Percentiles rank a stretch among this genome's conserved stretches.
These are phyloP conservation scores for Amaranthus tricolor DNA, from an alignment of 179 eudicot genomes.

Conservation along the genomic window DNA sequence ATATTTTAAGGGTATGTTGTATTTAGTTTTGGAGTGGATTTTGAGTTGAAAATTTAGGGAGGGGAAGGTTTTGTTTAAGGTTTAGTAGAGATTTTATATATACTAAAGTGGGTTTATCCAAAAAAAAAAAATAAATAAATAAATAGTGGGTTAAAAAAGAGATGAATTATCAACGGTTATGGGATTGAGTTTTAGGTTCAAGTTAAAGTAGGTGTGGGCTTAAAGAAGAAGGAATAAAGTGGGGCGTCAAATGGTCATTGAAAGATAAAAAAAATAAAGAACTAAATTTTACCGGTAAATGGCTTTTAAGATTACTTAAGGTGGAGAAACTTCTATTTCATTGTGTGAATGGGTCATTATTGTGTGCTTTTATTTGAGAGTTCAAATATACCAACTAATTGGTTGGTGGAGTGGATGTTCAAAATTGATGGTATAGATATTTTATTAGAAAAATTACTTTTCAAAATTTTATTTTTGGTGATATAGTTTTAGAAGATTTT, in stretches of 20 bases:
- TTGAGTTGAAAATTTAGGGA: background rate
- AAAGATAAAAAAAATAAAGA: constrained; percentile 25
- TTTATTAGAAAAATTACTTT: background rate
- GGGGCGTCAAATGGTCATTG: constrained; percentile 14
- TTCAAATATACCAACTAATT: constrained; percentile 8
- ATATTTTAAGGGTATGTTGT: background rate
- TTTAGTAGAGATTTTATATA: background rate
- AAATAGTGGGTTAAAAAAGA: no score
- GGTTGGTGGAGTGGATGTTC: background rate
- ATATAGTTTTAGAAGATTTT: no score
- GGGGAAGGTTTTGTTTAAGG: constrained; percentile 8
- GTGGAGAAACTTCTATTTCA: constrained; percentile 15
- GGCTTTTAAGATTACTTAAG: constrained; percentile 12
- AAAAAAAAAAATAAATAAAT: no score
- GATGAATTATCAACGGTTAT: constrained; percentile 26
- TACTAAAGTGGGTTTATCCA: no score
- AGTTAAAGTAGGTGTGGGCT: constrained; percentile 29
- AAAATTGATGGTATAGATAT: background rate
- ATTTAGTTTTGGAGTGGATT: background rate
- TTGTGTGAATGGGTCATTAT: background rate
- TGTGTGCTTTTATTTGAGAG: background rate
- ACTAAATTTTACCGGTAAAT: constrained; percentile 8
- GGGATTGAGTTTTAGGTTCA: constrained; percentile 14
- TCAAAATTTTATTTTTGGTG: no score
- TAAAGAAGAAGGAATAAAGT: constrained; percentile 22